Conservation (phyloP, 106 monocot genomes). For the Alisma plantagoaquatica region DNA sequence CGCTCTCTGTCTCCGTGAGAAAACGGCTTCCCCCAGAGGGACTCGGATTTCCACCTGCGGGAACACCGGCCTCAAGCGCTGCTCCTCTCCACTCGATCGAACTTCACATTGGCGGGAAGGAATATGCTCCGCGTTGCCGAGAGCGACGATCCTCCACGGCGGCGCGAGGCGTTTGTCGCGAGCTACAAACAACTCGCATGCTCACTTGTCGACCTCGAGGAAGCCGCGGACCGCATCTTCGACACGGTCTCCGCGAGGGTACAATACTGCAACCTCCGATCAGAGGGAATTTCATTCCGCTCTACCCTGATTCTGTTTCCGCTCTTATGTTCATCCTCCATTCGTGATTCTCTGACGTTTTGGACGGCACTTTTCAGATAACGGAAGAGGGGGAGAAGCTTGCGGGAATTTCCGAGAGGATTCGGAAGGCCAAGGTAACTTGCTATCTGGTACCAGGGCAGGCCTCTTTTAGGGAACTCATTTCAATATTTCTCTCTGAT, state of each 20-base stretch:
- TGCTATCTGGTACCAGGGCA: too few species aligned
- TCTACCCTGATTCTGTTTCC: neutral
- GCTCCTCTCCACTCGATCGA: too few species aligned
- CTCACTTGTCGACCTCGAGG: conserved; percentile 32
- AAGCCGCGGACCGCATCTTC: conserved; percentile 37
- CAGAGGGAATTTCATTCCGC: neutral
- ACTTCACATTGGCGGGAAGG: too few species aligned
- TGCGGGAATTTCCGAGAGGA: conserved; percentile 31
- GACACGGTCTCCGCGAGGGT: conserved; percentile 27
- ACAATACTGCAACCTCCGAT: neutral
- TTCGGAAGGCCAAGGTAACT: conserved; percentile 33
- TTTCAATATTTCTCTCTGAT: too few species aligned
- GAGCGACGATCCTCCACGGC: conserved; percentile 15
- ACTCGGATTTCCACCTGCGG: too few species aligned
- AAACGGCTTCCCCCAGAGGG: too few species aligned
- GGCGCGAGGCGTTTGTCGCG: conserved; percentile 23
- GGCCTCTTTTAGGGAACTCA: too few species aligned
- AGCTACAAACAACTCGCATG: conserved; percentile 29
- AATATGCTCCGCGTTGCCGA: conserved; percentile 55
- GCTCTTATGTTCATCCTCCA: neutral
- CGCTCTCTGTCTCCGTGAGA: too few species aligned
- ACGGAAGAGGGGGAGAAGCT: conserved; percentile 35
- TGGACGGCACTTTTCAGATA: conserved; percentile 17
- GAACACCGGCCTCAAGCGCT: too few species aligned
- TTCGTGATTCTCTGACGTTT: neutral